These are phyloP conservation scores for Nannochloropsis gaditana DNA, from an alignment of 108 stramenopile species.

Conservation along the genomic window DNA sequence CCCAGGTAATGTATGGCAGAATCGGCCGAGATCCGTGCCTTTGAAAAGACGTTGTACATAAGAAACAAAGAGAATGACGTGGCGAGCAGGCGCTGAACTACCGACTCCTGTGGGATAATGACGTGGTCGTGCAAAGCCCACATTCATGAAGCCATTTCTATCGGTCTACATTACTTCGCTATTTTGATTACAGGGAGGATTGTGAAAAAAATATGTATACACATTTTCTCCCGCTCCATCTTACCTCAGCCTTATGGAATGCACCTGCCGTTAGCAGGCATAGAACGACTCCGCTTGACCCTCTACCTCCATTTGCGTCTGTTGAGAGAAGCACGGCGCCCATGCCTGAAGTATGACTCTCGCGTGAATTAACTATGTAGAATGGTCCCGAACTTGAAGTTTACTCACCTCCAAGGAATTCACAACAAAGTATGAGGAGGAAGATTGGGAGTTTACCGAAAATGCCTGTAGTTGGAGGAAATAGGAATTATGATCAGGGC, in stretches of 20 bases:
- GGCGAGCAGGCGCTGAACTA: not conserved
- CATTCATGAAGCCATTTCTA: not conserved
- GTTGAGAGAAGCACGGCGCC: not conserved
- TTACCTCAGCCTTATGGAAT: not conserved
- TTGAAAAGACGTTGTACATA: not conserved
- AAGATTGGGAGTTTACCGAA: not conserved
- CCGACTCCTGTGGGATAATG: not conserved
- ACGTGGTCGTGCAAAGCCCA: not conserved
- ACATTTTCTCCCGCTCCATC: too few species aligned
- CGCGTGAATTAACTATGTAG: too few species aligned
- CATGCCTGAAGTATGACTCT: not conserved
- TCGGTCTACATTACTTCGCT: not conserved
- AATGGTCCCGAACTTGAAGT: too few species aligned
- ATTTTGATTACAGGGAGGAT: too few species aligned
- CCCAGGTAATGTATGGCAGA: conserved; percentile 7
- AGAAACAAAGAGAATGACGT: not conserved
- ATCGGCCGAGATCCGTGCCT: not conserved
- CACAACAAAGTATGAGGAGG: not conserved
- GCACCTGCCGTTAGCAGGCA: not conserved
- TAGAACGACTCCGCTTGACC: not conserved
- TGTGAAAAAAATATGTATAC: too few species aligned
- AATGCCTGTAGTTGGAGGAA: not conserved
- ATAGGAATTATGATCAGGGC: not conserved
- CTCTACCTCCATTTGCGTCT: conserved; percentile 11
- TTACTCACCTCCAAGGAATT: not conserved